Evolutionary conservation across 176 grass and related monocot species (phyloP), one percentile per base, ranked within the genome.

Genomic region (Echinochloa phyllopogon): DNA sequence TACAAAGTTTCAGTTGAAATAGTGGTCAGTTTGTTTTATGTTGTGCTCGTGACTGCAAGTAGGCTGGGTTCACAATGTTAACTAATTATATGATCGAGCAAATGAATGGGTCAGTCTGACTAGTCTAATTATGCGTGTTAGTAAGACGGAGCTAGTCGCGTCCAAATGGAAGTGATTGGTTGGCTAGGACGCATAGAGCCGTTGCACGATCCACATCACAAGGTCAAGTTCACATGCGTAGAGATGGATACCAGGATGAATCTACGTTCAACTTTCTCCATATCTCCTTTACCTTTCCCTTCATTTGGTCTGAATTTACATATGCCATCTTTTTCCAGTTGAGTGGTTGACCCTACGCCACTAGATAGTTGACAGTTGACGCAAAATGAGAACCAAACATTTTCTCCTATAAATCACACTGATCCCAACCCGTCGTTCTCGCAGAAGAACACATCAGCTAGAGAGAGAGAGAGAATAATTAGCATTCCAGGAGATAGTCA

Each of bases 151-250:
- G 47, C 71, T 36, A 10, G 15, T 74, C 50, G 24, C 25, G 25
- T 74, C 71, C 71, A 52, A 52, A 74, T 20, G 47, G 47, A 74
- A 20, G 8, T 21, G 21, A 52, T 20, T 37, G 15, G 63, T 48
- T 36, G 15, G 71, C 23, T 7, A 16, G 66, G n/a, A 14, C 15
- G 48, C 16, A 37, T 51, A 8, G 27, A 75, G 49, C 49, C 72
- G 49, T 75, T 75, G 18, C 27, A 38, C 49, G 49, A 75, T 75
- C 49, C 72, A 75, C 17, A 75, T 75, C 48, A 38, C 49, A 75
- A 75, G 8, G 72, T 52, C 72, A 75, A 55, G 29, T 55, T 50
- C 49, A 75, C 29, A 52, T 38, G 17, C 6, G 50, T 29, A 15
- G 20, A 37, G 27, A 53, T 53, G 8, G 25, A 18, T 20, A 10